Evolutionary conservation across 768 basidiomycete species (phyloP), one percentile per base, ranked within the genome.

Genomic region (Serendipita sp.): DNA sequence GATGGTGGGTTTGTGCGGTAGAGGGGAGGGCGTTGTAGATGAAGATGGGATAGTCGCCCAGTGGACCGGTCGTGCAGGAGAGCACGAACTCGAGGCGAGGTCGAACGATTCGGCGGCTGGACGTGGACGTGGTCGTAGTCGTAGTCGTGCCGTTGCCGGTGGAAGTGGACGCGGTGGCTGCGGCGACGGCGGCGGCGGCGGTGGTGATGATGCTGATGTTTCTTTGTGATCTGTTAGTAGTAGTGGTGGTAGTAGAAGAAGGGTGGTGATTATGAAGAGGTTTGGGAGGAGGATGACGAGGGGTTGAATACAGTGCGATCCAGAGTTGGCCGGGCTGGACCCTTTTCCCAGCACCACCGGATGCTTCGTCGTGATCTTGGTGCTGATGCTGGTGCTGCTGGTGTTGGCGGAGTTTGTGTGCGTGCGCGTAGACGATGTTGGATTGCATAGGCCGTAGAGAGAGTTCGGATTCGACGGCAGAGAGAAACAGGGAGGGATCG

Each of bases 341-440:
- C 26, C 45, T 48, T 28, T 48, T 20, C 5, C 38, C 38, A 38
- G 38, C 45, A 9, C 26, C 7, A 28, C 7, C 9, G n/a, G n/a
- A n/a, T n/a, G n/a, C n/a, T n/a, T n/a, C n/a, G n/a, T n/a, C n/a
- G n/a, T n/a, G n/a, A n/a, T n/a, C n/a, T n/a, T n/a, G n/a, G n/a
- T n/a, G n/a, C n/a, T n/a, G n/a, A n/a, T n/a, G n/a, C n/a, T n/a
- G n/a, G n/a, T n/a, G n/a, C n/a, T n/a, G n/a, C n/a, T n/a, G n/a
- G n/a, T 58, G 9, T 11, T 34, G 33, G 11, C 24, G 24, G 26
- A 58, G 53, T 20, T 58, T 58, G 53, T 58, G 31, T 11, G 53
- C 53, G 53, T 58, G 53, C 26, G 53, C 53, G 2, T 58, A 58
- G 3, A 58, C 53, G 30, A 58, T 58, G n/a, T 58, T 58, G 17